These are phyloP conservation scores for Berberis thunbergii DNA, from an alignment of 164 flowering plant species.

Conservation along the genomic window DNA sequence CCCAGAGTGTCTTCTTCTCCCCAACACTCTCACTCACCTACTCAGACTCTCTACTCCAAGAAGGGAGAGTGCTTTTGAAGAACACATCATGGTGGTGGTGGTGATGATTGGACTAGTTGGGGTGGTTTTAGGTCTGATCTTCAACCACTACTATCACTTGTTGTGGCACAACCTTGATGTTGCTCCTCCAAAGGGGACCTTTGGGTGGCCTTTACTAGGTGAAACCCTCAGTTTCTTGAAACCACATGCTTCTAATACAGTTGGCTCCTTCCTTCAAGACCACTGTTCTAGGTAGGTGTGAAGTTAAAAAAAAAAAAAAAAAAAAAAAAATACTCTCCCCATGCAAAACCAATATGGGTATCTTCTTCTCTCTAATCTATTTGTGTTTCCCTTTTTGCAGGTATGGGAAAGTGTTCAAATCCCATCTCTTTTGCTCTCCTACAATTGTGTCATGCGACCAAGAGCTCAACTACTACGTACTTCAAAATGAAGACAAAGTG, in stretches of 20 bases:
- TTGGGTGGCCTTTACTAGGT: conserved; percentile 62
- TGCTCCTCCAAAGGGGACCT: conserved; percentile 38
- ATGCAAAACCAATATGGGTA: background rate
- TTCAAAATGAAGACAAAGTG: conserved; percentile 59
- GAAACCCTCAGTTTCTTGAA: conserved; percentile 47
- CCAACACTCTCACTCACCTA: background rate
- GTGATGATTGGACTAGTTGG: conserved; percentile 19
- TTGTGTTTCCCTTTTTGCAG: conserved; percentile 17
- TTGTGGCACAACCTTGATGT: conserved; percentile 17
- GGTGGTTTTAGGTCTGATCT: conserved; percentile 20
- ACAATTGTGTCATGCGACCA: conserved; percentile 60
- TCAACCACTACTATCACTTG: conserved; percentile 44
- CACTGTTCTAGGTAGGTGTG: conserved; percentile 35
- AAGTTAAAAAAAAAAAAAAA: too few species aligned
- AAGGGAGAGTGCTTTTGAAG: conserved; percentile 11
- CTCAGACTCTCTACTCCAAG: conserved; percentile 4
- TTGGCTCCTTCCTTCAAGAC: conserved; percentile 37
- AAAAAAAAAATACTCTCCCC: background rate
- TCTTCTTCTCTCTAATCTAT: too few species aligned
- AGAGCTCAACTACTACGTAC: conserved; percentile 53
- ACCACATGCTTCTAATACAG: conserved; percentile 46
- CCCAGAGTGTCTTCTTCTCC: background rate
- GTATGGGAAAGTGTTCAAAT: conserved; percentile 70
- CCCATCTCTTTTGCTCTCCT: conserved; percentile 50
- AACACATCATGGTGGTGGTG: conserved; percentile 4